These are phyloP conservation scores for Carex kokanica DNA, from an alignment of 176 grass and related monocot species.

Conservation along the genomic window DNA sequence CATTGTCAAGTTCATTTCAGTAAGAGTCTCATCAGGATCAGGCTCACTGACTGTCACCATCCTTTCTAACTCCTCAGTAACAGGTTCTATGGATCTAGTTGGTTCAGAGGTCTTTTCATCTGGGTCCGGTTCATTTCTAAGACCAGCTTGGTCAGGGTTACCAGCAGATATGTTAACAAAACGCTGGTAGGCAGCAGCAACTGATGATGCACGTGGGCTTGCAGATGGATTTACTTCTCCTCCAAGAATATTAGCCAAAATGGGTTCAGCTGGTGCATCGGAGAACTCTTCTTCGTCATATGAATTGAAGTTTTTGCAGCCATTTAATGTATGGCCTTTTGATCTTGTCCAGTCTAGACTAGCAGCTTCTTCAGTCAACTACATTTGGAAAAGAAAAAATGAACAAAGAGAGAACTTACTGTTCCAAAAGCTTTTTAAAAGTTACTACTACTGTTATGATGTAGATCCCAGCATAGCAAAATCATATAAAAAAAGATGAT, in stretches of 20 bases:
- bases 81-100: constrained; percentile 28
- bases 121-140: constrained; percentile 7
- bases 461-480: not conserved
- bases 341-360: constrained; percentile 92
- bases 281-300: constrained; percentile 58
- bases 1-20: constrained; percentile 26
- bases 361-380: constrained; percentile 90
- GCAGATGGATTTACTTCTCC: constrained; percentile 46
- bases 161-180: constrained; percentile 35
- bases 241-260: constrained; percentile 53
- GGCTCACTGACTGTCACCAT: constrained; percentile 12
- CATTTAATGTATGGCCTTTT: constrained; percentile 62
- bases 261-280: constrained; percentile 30
- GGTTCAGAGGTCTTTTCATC: not conserved
- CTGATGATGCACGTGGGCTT: constrained; percentile 52
- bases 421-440: not conserved
- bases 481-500: constrained; percentile 8
- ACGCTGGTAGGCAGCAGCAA: constrained; percentile 66
- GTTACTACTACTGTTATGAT: not conserved
- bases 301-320: constrained; percentile 49
- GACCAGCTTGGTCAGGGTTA: constrained; percentile 24
- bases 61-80: constrained; percentile 20
- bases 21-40: constrained; percentile 44
- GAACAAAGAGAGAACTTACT: not conserved
- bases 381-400: constrained; percentile 22